Conservation (phyloP, 441 rosid species). For the Pelargonium cotyledonis region DNA sequence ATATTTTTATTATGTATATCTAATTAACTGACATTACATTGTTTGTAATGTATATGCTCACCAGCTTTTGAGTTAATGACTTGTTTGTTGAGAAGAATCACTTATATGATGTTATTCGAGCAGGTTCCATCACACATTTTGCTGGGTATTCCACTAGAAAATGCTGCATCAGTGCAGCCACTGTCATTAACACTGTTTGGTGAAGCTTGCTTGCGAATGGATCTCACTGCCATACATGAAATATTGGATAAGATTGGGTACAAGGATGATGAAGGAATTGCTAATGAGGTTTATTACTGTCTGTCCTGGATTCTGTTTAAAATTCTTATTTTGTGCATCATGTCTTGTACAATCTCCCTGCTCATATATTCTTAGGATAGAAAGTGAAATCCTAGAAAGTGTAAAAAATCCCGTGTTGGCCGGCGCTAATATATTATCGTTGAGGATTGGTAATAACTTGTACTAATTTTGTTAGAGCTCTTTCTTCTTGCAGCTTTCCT, state of each 20-base stretch:
- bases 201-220: constrained; percentile 82
- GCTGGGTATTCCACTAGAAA: constrained; percentile 51
- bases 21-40: too few species aligned
- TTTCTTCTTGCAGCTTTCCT: constrained; percentile 47
- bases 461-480: not conserved
- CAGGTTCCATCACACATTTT: constrained; percentile 52
- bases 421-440: too few species aligned
- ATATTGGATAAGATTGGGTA: constrained; percentile 77
- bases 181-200: constrained; percentile 64
- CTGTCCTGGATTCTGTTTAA: too few species aligned
- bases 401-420: too few species aligned
- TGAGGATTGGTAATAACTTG: too few species aligned
- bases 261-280: constrained; percentile 80
- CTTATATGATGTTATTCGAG: not conserved
- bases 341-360: too few species aligned
- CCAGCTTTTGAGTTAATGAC: too few species aligned
- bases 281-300: constrained; percentile 55
- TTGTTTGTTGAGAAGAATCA: too few species aligned
- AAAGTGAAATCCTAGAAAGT: too few species aligned
- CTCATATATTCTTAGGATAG: too few species aligned
- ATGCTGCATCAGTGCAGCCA: constrained; percentile 31
- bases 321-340: too few species aligned
- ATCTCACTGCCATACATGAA: constrained; percentile 81
- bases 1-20: not conserved
- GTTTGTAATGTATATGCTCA: too few species aligned